Evolutionary conservation across 2,329 filamentous ascomycete species (phyloP).

Genomic region (Tolypocladium guangdongense): DNA sequence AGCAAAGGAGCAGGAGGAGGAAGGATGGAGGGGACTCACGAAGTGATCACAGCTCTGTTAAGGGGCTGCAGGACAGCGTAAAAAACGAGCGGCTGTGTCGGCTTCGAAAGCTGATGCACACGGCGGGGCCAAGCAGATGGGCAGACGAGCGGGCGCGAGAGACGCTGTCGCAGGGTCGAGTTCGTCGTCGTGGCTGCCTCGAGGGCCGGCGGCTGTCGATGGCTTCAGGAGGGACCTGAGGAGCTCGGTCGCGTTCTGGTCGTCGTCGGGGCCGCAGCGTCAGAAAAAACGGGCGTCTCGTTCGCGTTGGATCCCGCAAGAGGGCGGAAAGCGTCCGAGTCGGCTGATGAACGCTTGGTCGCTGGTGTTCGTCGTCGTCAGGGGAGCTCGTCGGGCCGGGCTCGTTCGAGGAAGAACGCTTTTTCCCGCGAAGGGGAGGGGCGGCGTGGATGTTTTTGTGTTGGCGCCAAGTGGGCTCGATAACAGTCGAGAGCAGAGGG

Average conservation of each 20-base stretch:
- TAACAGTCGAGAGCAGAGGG: neutral
- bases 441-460: constrained; percentile 5
- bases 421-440: constrained; percentile 5
- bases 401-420: constrained; percentile 3
- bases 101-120: neutral
- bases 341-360: constrained; percentile 4
- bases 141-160: neutral
- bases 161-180: constrained; percentile 6
- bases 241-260: neutral
- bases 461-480: constrained; percentile 4
- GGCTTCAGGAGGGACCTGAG: constrained; percentile 5
- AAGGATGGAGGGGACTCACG: constrained; percentile 19
- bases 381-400: constrained; percentile 1
- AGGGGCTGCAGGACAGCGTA: constrained; percentile 8
- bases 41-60: constrained; percentile 27
- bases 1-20: constrained; percentile 4
- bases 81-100: constrained; percentile 3
- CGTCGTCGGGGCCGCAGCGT: constrained; percentile 3
- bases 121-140: neutral
- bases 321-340: neutral
- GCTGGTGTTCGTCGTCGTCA: constrained; percentile 3
- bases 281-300: neutral
- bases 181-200: constrained; percentile 22
- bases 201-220: constrained; percentile 16
- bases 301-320: neutral